Conservation (phyloP, 2,329 filamentous ascomycete genomes). For the Pyrenochaeta sp. region DNA sequence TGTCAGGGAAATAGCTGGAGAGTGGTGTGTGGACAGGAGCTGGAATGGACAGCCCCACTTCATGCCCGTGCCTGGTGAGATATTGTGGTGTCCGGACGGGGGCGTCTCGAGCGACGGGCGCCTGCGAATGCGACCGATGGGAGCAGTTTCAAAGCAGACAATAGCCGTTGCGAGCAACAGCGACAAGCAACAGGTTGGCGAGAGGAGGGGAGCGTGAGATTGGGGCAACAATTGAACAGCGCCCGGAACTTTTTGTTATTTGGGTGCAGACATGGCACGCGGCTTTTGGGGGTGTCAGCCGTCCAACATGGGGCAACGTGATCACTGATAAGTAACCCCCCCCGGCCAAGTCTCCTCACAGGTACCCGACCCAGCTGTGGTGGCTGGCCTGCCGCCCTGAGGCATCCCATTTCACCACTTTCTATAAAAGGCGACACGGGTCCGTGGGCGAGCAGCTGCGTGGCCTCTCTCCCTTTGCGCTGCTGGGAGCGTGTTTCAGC, state of each 20-base stretch:
- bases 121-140: constrained; percentile 20
- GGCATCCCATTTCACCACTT: constrained; percentile 13
- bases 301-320: constrained; percentile 29
- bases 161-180: constrained; percentile 1
- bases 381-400: constrained; percentile 23
- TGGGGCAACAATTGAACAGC: constrained; percentile 19
- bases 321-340: constrained; percentile 27
- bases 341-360: constrained; percentile 20
- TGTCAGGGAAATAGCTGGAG: constrained; percentile 18
- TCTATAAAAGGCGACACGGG: constrained; percentile 16
- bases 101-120: constrained; percentile 21
- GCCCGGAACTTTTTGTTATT: constrained; percentile 29
- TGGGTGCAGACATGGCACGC: constrained; percentile 29
- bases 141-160: constrained; percentile 18
- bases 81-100: constrained; percentile 24
- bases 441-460: constrained; percentile 10
- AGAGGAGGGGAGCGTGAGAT: constrained; percentile 12
- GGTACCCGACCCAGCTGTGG: constrained; percentile 19
- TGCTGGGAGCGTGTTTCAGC: constrained; percentile 26
- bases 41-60: constrained; percentile 39
- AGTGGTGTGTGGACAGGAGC: constrained; percentile 33
- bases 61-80: constrained; percentile 27
- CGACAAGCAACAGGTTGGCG: neutral
- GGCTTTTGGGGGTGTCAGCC: constrained; percentile 31
- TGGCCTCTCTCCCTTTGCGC: constrained; percentile 11